phyloP scores from a whole-genome alignment of 1,284 basidiomycete species.

The Cryptococcus jaspeensis region DNA sequence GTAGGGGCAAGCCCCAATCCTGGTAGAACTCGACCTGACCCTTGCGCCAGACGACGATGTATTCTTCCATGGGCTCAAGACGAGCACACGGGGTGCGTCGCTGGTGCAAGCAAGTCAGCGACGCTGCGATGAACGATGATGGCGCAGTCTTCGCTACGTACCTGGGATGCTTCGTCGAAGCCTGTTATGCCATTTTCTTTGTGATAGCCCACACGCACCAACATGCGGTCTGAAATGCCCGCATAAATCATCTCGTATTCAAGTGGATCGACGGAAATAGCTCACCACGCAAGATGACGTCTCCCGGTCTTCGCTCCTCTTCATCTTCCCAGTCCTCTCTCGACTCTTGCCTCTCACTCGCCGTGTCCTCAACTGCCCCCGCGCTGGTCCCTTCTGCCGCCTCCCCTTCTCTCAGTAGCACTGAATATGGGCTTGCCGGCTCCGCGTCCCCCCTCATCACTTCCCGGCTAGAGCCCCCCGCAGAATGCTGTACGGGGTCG shows the following conservation, averaged over 20 bases:
- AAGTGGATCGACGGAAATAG: background rate
- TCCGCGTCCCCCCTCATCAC: slow-evolving; percentile 24
- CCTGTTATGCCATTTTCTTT: slow-evolving; percentile 24
- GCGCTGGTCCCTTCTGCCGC: slow-evolving; percentile 42
- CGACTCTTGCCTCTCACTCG: slow-evolving; percentile 17
- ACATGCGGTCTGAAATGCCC: slow-evolving; percentile 40
- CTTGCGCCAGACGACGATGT: slow-evolving; percentile 42
- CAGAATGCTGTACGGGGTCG: slow-evolving; percentile 16
- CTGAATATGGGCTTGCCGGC: slow-evolving; percentile 39
- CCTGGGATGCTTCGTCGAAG: slow-evolving; percentile 42
- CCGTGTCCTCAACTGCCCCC: slow-evolving; percentile 31
- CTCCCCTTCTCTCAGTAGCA: slow-evolving; percentile 38
- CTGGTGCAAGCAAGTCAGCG: slow-evolving; percentile 13
- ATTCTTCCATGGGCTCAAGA: slow-evolving; percentile 44
- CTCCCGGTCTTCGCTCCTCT: slow-evolving; percentile 25
- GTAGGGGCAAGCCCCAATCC: slow-evolving; percentile 38
- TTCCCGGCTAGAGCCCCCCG: background rate
- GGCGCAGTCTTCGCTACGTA: too few species aligned
- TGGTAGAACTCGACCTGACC: slow-evolving; percentile 46
- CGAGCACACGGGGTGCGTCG: slow-evolving; percentile 40
- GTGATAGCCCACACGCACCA: slow-evolving; percentile 46
- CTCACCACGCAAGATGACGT: slow-evolving; percentile 42
- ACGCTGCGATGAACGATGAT: background rate
- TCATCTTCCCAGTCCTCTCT: slow-evolving; percentile 22
- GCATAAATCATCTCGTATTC: background rate